Base-by-base conservation (phyloP, 306 rosid genomes). In the Comarum palustre region DNA sequence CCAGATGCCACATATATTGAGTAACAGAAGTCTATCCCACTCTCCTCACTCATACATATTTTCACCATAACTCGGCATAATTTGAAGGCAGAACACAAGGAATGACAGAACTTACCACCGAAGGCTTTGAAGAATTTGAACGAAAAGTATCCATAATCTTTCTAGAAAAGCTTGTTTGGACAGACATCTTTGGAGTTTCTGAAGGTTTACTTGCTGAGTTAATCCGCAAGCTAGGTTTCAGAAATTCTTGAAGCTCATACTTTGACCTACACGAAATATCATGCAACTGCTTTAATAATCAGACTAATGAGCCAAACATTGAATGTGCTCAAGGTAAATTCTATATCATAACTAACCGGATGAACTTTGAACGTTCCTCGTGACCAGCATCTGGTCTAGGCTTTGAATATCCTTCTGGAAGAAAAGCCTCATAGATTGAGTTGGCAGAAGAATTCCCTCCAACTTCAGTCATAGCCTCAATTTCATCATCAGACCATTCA, bases 191-290 rank as follows among this genome's bases (percentile, higher is more conserved):
- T 73, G 66, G 43, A 31, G 66, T 31, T 61, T 61, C 66, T 61
- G 16, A 43, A 61, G n/a, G 9, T 61, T 61, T 61, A 61, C 32
- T 61, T 16, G 66, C 38, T 39, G 91, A 90, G 61, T 81, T 74
- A 78, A 95, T 95, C 77, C 99, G 92, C 90, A 95, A 79, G 83
- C 92, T 86, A n/a, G 99, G 96, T 82, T 95, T 95, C 86, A 95
- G 81, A 82, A 95, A 95, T 58, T 83, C 93, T 82, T 95, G 99
- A 67, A 70, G 66, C 84, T 95, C 99, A 82, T 95, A 95, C 75
- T 95, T 95, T 62, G 96, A 83, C 84, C 99, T 95, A 80, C 73
- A 82, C 36, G 42, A 76, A 75, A 76, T 68, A 81, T 66, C 47
- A 75, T 66, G 62, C 25, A 16, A 22, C 46, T 22, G 46, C 72